These are phyloP conservation scores for Pleodorina starrii DNA, from an alignment of 139 green algal genomes.

Conservation along the genomic window DNA sequence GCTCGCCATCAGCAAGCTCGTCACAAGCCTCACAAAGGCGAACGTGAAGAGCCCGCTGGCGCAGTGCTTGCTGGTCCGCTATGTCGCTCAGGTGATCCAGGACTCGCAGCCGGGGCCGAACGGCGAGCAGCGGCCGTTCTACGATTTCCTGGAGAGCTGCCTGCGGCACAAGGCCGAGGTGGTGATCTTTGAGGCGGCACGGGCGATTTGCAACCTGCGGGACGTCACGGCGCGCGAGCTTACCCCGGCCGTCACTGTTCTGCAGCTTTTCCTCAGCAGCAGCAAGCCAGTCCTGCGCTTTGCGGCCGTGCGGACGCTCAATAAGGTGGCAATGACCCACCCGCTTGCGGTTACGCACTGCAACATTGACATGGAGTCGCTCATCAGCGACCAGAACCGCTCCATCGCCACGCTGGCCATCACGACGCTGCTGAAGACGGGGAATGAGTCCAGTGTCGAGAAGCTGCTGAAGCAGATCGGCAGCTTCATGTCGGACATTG, in stretches of 20 bases:
- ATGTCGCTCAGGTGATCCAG: conserved; percentile 86
- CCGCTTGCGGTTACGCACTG: conserved; percentile 95
- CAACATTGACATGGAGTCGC: conserved; percentile 99
- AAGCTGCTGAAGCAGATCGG: conserved; percentile 99
- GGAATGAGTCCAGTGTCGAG: conserved; percentile 96
- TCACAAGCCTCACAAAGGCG: conserved; percentile 88
- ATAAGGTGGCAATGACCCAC: conserved; percentile 97
- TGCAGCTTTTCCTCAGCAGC: conserved; percentile 98
- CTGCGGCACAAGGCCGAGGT: conserved; percentile 96
- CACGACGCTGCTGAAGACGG: conserved; percentile 98
- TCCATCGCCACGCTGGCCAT: conserved; percentile 99
- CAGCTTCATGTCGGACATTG: conserved; percentile 98
- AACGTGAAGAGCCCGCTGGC: conserved; percentile 93
- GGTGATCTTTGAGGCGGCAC: conserved; percentile 94
- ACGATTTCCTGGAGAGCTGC: conserved; percentile 97
- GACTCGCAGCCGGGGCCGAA: conserved; percentile 66
- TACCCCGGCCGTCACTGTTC: conserved; percentile 95
- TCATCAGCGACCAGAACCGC: conserved; percentile 94
- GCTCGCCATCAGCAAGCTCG: conserved; percentile 97
- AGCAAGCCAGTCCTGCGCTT: conserved; percentile 98
- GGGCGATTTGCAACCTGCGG: conserved; percentile 94
- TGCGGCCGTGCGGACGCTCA: conserved; percentile 90
- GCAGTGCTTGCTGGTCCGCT: conserved; percentile 96
- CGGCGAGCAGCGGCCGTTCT: conserved; percentile 94
- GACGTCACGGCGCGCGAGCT: conserved; percentile 95